Percentiles rank a stretch among this genome's conserved stretches.
These are phyloP conservation scores for Xylaria sp. DNA, from an alignment of 2,329 filamentous ascomycete species.

Conservation along the genomic window DNA sequence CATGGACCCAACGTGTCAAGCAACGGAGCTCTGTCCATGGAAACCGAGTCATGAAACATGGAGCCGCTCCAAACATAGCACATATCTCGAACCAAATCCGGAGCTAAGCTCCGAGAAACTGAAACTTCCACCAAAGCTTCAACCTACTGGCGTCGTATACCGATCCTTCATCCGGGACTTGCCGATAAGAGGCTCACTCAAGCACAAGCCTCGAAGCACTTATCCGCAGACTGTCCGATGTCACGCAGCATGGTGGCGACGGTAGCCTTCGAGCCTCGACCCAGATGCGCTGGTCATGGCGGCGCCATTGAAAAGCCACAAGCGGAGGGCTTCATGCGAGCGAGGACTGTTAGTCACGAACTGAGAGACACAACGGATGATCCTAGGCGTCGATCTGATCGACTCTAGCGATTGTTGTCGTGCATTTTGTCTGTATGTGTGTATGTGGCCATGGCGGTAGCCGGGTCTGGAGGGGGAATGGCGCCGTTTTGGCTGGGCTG, in stretches of 20 bases:
- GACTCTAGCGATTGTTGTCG: conserved; percentile 17
- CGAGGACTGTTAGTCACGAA: conserved; percentile 17
- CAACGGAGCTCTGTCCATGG: too few species aligned
- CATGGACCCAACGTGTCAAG: too few species aligned
- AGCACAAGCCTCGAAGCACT: conserved; percentile 20
- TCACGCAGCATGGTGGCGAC: conserved; percentile 19
- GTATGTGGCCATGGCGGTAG: conserved; percentile 2
- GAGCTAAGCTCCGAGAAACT: conserved; percentile 7
- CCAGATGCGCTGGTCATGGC: conserved; percentile 18
- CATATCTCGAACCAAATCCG: neutral
- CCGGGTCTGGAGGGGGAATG: conserved; percentile 12
- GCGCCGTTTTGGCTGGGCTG: conserved; percentile 10
- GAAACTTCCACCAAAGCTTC: conserved; percentile 18
- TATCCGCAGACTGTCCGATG: conserved; percentile 12
- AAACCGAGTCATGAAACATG: too few species aligned
- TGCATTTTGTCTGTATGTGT: conserved; percentile 2
- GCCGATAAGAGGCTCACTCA: conserved; percentile 17
- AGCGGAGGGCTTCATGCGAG: conserved; percentile 16
- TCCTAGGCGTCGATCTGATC: conserved; percentile 19
- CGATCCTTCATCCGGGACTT: conserved; percentile 10
- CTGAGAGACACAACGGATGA: conserved; percentile 18
- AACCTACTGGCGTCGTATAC: conserved; percentile 7
- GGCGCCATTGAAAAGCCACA: conserved; percentile 15
- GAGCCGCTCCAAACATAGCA: too few species aligned
- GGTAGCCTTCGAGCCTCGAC: neutral